Conservation (phyloP, 2,329 filamentous ascomycete genomes). For the Exserohilum turcica region DNA sequence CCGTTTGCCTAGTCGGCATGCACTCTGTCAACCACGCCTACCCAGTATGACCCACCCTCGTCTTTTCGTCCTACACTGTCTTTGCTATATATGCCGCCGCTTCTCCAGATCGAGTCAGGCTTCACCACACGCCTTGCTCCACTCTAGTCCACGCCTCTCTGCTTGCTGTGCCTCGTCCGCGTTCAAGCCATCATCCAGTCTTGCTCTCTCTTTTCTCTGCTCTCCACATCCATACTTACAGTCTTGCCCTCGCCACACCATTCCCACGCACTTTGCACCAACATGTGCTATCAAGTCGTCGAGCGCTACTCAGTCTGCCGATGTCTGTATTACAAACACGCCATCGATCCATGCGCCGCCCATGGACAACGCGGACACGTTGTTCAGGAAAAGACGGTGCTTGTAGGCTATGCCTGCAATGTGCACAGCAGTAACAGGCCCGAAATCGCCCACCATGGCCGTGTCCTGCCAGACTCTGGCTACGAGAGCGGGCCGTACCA, state of each 20-base stretch:
- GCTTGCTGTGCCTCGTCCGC: constrained; percentile 20
- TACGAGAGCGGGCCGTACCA: constrained; percentile 36
- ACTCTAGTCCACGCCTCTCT: constrained; percentile 15
- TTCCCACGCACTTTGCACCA: constrained; percentile 3
- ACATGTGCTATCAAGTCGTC: constrained; percentile 85
- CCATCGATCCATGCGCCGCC: constrained; percentile 78
- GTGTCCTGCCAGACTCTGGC: constrained; percentile 37
- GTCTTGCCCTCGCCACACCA: not conserved
- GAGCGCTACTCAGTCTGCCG: constrained; percentile 86
- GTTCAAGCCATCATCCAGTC: constrained; percentile 3
- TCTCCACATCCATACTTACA: not conserved
- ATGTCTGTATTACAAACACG: constrained; percentile 86
- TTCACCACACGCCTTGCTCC: constrained; percentile 18
- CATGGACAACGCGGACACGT: constrained; percentile 75
- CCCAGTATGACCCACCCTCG: constrained; percentile 33
- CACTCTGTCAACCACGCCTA: constrained; percentile 37
- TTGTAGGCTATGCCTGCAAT: constrained; percentile 80
- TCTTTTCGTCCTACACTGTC: constrained; percentile 24
- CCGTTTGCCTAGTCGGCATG: constrained; percentile 46
- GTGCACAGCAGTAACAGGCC: constrained; percentile 54
- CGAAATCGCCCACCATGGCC: constrained; percentile 22
- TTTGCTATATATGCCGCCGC: constrained; percentile 44
- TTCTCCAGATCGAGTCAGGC: constrained; percentile 23
- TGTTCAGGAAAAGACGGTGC: constrained; percentile 74
- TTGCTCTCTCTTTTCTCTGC: not conserved